These are phyloP conservation scores for Ogataea glucozyma DNA, from an alignment of 805 yeast species.

Conservation along the genomic window DNA sequence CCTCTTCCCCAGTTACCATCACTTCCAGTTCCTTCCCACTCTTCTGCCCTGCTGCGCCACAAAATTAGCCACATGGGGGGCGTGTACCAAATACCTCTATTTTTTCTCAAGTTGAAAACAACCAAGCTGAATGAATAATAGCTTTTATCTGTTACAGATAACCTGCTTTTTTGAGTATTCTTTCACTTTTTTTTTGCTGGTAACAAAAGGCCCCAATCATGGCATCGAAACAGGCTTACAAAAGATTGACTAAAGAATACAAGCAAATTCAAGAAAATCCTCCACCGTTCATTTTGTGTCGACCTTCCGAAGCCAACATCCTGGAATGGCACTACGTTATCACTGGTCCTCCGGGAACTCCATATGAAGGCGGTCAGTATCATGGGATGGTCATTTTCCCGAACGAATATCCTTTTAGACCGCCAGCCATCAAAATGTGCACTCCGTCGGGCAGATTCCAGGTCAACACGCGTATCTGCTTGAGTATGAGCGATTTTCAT, in stretches of 20 bases:
- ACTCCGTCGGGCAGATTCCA: constrained; percentile 91
- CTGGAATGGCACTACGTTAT: constrained; percentile 93
- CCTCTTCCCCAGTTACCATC: no score
- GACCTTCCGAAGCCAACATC: constrained; percentile 84
- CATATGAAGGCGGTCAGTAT: constrained; percentile 82
- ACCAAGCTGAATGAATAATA: background rate
- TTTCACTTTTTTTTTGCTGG: no score
- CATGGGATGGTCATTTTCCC: constrained; percentile 88
- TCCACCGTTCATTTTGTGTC: constrained; percentile 80
- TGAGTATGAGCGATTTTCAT: constrained; percentile 93
- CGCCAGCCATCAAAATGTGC: constrained; percentile 84
- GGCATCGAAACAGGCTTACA: constrained; percentile 37
- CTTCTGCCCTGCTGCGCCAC: no score
- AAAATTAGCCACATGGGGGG: no score
- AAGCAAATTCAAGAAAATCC: constrained; percentile 75
- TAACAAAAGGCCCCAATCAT: constrained; percentile 5
- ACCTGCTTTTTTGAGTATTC: no score
- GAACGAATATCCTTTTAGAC: constrained; percentile 84
- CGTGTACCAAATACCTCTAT: no score
- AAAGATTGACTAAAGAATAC: constrained; percentile 74
- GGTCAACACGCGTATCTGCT: constrained; percentile 77
- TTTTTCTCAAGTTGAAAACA: no score
- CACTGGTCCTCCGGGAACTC: constrained; percentile 89
- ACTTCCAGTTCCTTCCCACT: no score
- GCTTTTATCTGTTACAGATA: no score